Evolutionary conservation across 2,329 filamentous ascomycete species (phyloP).

Genomic region (Penicillium sp.): DNA sequence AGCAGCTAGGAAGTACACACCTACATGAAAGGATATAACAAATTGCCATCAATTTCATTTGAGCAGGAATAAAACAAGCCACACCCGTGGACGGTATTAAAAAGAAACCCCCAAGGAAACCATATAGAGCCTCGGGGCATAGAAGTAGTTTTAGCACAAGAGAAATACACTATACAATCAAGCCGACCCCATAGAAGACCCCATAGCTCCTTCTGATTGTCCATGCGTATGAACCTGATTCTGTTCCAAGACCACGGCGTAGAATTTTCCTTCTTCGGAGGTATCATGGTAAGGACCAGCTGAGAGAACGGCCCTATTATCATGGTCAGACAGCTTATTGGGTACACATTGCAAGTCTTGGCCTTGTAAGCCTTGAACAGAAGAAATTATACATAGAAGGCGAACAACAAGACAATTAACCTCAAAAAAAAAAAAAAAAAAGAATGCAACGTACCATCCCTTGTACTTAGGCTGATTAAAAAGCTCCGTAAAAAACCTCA

Average conservation of each 20-base stretch:
- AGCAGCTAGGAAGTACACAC: too few species aligned
- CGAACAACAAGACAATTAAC: not conserved
- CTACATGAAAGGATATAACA: too few species aligned
- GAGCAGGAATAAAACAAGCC: not conserved
- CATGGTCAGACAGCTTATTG: too few species aligned
- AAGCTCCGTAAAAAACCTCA: slow-evolving; percentile 41
- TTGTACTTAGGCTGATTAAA: slow-evolving; percentile 41
- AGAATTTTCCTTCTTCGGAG: slow-evolving; percentile 38
- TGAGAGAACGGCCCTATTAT: slow-evolving; percentile 32
- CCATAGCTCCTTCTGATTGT: not conserved
- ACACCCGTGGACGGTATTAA: not conserved
- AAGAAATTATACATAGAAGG: too few species aligned
- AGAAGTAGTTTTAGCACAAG: not conserved
- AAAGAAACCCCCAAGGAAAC: not conserved
- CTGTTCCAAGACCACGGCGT: slow-evolving; percentile 39
- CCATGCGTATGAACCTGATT: slow-evolving; percentile 5
- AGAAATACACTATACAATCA: not conserved
- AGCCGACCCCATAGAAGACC: not conserved
- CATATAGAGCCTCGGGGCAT: not conserved
- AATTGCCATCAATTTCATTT: not conserved
- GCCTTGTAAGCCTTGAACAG: too few species aligned
- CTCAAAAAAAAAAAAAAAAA: not conserved
- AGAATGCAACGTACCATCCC: slow-evolving; percentile 31
- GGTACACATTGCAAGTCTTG: not conserved
- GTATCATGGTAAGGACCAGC: slow-evolving; percentile 39